Base-by-base conservation (phyloP, 306 rosid species). In the Trifolium pratense region DNA sequence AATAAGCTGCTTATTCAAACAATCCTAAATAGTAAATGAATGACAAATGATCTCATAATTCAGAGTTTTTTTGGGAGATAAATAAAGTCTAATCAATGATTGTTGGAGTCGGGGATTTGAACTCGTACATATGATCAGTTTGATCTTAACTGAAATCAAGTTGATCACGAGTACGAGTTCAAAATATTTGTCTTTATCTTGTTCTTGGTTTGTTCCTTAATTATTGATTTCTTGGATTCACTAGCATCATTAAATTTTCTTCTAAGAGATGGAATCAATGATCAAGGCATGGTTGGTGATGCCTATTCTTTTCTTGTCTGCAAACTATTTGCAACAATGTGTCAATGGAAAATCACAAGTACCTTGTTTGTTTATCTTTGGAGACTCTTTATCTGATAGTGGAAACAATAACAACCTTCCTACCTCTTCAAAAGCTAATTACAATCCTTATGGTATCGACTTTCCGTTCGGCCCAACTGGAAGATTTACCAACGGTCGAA, bases 401-500 rank as follows among this genome's bases (percentile, higher is more conserved):
- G 96, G 97, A 66, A 92, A 92, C 55, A 92, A 86, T 71, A 92
- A 89, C 42, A 0, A 8, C 1, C 86, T 80, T 64, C 14, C 11
- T 1, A 85, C 91, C 0, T 0, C 9, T 5, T 53, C 76, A 0
- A 89, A 57, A 78, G 68, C 61, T 5, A 78, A 89, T 71, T 88
- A 71, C 77, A 15, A 1, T 5, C 96, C 97, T 0, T 89, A 89
- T 37, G 96, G 93, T 6, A 77, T 88, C 16, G 97, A 88, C 64
- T 81, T 85, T 37, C 77, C 88, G 1, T 3, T 0, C 0, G 78
- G 81, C 5, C 79, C 92, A 31, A 88, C 94, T 0, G 92, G 98
- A 74, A 90, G 98, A 45, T 90, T 87, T 53, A 45, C 77, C 86
- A 92, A 90, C 58, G 94, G 88, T 11, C 80, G 75, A 21, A 90